Conservation (phyloP, 768 basidiomycete species). For the Austroboletus eburneus region DNA sequence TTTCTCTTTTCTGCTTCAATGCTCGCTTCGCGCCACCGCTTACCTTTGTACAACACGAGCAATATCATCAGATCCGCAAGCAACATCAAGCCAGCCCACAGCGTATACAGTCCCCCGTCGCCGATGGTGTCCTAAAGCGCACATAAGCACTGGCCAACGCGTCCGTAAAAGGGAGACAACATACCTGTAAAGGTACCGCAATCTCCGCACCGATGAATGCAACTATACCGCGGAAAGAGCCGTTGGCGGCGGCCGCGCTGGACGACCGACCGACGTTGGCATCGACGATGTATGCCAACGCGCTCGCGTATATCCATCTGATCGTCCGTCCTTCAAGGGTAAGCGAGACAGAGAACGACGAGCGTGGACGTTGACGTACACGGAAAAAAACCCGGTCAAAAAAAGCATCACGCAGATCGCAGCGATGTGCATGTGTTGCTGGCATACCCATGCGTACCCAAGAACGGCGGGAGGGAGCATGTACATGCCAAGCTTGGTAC, state of each 20-base stretch:
- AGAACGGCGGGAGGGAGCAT: conserved; percentile 53
- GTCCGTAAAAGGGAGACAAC: too few species aligned
- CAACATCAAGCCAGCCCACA: conserved; percentile 53
- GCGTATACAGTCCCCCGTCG: conserved; percentile 76
- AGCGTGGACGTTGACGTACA: conserved; percentile 47
- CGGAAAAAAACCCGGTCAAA: conserved; percentile 64
- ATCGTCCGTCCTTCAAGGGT: too few species aligned
- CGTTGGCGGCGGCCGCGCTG: conserved; percentile 72
- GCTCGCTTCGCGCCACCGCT: not conserved
- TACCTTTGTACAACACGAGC: conserved; percentile 59
- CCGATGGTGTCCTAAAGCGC: conserved; percentile 68
- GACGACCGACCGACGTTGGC: conserved; percentile 80
- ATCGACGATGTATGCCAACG: conserved; percentile 85
- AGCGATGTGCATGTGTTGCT: conserved; percentile 59
- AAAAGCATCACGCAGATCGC: conserved; percentile 75
- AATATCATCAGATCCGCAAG: conserved; percentile 52
- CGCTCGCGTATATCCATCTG: conserved; percentile 62
- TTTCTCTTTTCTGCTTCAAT: too few species aligned
- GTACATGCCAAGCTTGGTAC: conserved; percentile 54
- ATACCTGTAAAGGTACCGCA: conserved; percentile 67
- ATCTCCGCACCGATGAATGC: conserved; percentile 72
- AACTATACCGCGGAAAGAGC: conserved; percentile 62
- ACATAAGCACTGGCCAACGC: too few species aligned
- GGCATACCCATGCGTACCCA: conserved; percentile 74
- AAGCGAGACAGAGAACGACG: too few species aligned